A percentile compares a stretch with the other conserved stretches of the same genome.
These are phyloP conservation scores for Trapa bicornis DNA, from an alignment of 345 rosid genomes.

Conservation along the genomic window DNA sequence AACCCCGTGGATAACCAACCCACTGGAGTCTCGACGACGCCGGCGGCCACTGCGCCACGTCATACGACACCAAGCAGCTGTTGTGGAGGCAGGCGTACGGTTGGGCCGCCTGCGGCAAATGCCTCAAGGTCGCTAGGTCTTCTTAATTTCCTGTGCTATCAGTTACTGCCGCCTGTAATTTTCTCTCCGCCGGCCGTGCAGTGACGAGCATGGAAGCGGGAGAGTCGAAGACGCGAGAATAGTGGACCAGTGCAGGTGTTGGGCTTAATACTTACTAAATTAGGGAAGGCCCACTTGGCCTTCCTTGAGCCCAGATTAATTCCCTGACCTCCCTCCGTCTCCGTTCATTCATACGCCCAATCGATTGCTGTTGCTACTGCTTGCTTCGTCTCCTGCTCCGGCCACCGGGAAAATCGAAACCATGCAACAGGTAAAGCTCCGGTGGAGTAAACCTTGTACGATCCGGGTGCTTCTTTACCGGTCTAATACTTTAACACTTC, in stretches of 20 bases:
- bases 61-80: conserved; percentile 40
- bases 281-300: too few relatives aligned
- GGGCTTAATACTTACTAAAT: conserved; percentile 4
- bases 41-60: conserved; percentile 38
- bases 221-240: conserved; percentile 41
- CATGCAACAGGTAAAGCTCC: conserved; percentile 14
- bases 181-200: conserved; percentile 1
- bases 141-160: too few relatives aligned
- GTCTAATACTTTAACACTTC: background rate
- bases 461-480: background rate
- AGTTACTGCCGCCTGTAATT: too few relatives aligned
- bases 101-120: conserved; percentile 57
- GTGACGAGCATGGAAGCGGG: conserved; percentile 40
- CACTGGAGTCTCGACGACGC: conserved; percentile 35
- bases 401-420: background rate
- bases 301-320: background rate
- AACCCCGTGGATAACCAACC: conserved; percentile 28
- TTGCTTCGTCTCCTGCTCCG: background rate
- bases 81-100: conserved; percentile 43
- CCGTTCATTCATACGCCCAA: background rate
- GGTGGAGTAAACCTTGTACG: too few relatives aligned
- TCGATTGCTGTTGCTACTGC: background rate
- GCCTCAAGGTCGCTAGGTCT: conserved; percentile 25
- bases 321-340: background rate
- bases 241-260: conserved; percentile 56